phyloP scores from a whole-genome alignment of 768 basidiomycete genomes.

The Mycena venus region DNA sequence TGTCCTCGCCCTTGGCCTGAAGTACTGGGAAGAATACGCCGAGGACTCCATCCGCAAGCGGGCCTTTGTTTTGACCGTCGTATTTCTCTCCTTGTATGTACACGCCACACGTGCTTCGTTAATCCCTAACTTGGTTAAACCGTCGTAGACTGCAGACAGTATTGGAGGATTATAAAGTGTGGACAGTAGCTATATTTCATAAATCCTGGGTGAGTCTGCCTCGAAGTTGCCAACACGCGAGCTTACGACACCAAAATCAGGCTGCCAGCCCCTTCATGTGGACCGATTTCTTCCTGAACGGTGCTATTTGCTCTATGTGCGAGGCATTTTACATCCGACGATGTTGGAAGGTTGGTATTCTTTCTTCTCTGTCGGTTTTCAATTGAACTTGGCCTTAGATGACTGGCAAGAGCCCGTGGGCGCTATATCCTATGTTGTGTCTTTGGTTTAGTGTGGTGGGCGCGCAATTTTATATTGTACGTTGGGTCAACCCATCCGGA shows the following conservation, averaged over 20 bases:
- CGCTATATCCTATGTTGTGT: constrained; percentile 48
- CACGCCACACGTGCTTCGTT: neutral
- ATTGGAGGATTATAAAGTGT: constrained; percentile 57
- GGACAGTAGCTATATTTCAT: constrained; percentile 50
- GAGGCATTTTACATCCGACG: constrained; percentile 63
- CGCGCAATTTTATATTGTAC: constrained; percentile 57
- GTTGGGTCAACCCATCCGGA: neutral
- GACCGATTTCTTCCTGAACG: constrained; percentile 63
- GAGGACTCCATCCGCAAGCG: constrained; percentile 61
- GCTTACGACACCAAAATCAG: constrained; percentile 41
- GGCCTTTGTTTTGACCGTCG: constrained; percentile 54
- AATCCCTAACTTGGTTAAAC: neutral
- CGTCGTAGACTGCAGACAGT: constrained; percentile 52
- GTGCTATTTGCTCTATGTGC: constrained; percentile 59
- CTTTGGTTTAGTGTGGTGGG: constrained; percentile 50
- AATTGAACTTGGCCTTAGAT: constrained; percentile 47
- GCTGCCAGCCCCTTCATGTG: constrained; percentile 56
- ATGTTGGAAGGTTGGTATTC: constrained; percentile 63
- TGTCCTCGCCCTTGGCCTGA: constrained; percentile 53
- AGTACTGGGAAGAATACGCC: constrained; percentile 56
- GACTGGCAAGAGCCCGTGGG: constrained; percentile 53
- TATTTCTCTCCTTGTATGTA: constrained; percentile 59
- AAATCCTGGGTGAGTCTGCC: constrained; percentile 49
- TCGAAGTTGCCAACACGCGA: neutral
- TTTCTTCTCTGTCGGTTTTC: neutral